These are phyloP conservation scores for Neurospora pannonica DNA, from an alignment of 495 filamentous ascomycete species.

Conservation along the genomic window DNA sequence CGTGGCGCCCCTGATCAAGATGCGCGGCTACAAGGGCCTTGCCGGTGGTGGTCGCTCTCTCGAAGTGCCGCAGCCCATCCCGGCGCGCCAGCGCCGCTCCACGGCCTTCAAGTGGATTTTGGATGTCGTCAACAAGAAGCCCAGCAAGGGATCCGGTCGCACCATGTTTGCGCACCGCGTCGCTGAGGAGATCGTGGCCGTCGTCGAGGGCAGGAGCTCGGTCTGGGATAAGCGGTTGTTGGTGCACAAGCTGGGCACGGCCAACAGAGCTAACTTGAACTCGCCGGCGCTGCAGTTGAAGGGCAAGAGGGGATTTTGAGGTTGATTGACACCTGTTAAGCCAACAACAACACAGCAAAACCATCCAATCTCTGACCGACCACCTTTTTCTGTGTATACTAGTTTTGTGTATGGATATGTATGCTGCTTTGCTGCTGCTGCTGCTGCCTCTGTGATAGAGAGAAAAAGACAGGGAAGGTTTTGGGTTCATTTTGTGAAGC, in stretches of 20 bases:
- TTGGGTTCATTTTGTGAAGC: neutral
- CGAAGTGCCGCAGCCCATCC: slow-evolving; percentile 71
- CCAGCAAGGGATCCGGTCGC: slow-evolving; percentile 51
- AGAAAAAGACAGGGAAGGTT: neutral
- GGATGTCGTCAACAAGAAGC: slow-evolving; percentile 63
- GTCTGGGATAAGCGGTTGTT: slow-evolving; percentile 72
- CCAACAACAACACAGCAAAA: neutral
- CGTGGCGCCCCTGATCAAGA: slow-evolving; percentile 78
- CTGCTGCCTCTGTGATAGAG: neutral
- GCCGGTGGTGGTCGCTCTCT: slow-evolving; percentile 79
- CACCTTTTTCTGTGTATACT: neutral
- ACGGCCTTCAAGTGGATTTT: slow-evolving; percentile 81
- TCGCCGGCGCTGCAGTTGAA: slow-evolving; percentile 8
- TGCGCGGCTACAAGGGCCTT: slow-evolving; percentile 63
- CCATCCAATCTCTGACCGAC: neutral
- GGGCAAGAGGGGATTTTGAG: neutral
- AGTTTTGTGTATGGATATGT: neutral
- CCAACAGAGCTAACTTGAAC: slow-evolving; percentile 61
- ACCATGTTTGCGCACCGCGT: slow-evolving; percentile 63
- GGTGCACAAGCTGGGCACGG: slow-evolving; percentile 66
- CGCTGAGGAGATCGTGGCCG: slow-evolving; percentile 76
- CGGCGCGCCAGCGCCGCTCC: slow-evolving; percentile 62
- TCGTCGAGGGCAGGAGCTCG: slow-evolving; percentile 74
- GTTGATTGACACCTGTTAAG: neutral
- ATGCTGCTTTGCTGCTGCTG: neutral